Evolutionary conservation across 116 monocot genomes (phyloP), one percentile per base, ranked within the genome.

Genomic region (Papilionanthe hybrid): DNA sequence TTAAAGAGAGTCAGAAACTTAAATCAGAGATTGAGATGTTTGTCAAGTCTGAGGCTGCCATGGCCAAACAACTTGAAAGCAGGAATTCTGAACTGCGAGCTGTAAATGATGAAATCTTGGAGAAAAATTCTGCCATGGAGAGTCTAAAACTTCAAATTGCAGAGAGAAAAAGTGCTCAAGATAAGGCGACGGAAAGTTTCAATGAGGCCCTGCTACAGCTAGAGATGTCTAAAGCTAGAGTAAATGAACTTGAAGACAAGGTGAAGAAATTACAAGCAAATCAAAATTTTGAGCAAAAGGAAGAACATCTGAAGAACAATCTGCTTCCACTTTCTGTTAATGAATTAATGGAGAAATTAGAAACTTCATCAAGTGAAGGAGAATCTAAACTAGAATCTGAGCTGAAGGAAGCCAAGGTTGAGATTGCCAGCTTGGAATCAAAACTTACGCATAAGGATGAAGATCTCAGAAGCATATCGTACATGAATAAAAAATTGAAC

Each of bases 151-250:
- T 79, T 42, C 53, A 81, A 76, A 68, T 89, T 20, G 83, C 57
- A 44, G 84, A 79, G 18, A 84, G 79, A 27, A 76, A 86, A 71
- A 65, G 71, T 37, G 81, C 76, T 23, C 79, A 83, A 75, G 81
- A 78, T 9, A 78, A 80, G 45, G 83, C 44, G 55, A 42, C 45
- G 47, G 27, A 7, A 15, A 75, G 55, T 42, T 42, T 44, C 65
- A 9, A 22, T 65, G 47, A 75, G 63, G 81, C 82, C 32, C 79
- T 83, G 44, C 32, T 84, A 75, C 88, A 93, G 81, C 71, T 96
- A n/a, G 87, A 89, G 76, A 83, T 86, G 45, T 89, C 88, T 28
- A 88, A 80, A 66, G 67, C 65, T 76, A 82, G 44, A 68, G 78
- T 88, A 55, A 84, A 12, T 43, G 86, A 78, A 1, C 81, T 95